Conservation (phyloP, 2,329 filamentous ascomycete species). For the Ambrosiella beaveri region DNA sequence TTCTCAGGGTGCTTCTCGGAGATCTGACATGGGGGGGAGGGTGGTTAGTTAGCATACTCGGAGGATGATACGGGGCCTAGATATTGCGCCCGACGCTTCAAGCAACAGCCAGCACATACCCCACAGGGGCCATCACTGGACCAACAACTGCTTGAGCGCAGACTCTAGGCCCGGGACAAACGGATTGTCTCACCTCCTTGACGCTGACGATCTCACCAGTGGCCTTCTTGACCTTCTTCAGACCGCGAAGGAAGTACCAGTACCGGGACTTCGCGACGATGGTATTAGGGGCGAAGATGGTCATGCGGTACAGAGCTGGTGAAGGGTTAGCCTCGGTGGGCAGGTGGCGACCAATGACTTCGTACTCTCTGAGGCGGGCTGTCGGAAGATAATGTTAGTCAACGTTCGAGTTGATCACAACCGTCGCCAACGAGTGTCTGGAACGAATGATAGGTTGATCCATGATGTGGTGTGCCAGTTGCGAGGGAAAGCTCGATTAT, state of each 20-base stretch:
- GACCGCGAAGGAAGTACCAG: slow-evolving; percentile 99
- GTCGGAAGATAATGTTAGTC: slow-evolving; percentile 17
- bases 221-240: slow-evolving; percentile 99
- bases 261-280: slow-evolving; percentile 99
- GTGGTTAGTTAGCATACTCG: slow-evolving; percentile 5
- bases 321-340: slow-evolving; percentile 93
- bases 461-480: too few relatives aligned
- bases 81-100: not conserved
- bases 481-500: too few relatives aligned
- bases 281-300: slow-evolving; percentile 95
- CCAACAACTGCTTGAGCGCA: not conserved
- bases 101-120: not conserved
- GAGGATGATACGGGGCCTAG: slow-evolving; percentile 7
- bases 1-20: slow-evolving; percentile 97
- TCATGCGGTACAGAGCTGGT: slow-evolving; percentile 99
- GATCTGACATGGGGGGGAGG: slow-evolving; percentile 40
- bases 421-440: too few relatives aligned
- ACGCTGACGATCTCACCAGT: slow-evolving; percentile 97
- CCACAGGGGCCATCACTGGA: not conserved
- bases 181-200: slow-evolving; percentile 57
- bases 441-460: too few relatives aligned
- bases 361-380: slow-evolving; percentile 99
- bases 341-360: slow-evolving; percentile 99
- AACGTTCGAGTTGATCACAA: slow-evolving; percentile 17
- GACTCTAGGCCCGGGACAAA: slow-evolving; percentile 6